Evolutionary conservation across 2,329 filamentous ascomycete genomes (phyloP).

Genomic region (Pleomassaria siparia): DNA sequence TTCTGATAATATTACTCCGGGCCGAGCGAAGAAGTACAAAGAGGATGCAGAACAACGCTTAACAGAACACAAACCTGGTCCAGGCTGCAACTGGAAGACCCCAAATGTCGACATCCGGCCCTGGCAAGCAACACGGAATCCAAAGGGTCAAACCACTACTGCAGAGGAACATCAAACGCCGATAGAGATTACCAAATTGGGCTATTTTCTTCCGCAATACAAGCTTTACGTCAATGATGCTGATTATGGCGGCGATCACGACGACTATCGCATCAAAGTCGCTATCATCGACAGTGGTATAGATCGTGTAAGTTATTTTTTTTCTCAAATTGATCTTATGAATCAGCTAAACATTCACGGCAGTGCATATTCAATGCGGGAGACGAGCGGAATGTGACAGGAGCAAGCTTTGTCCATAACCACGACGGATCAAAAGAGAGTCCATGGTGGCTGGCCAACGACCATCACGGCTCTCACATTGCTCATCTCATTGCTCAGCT

Average conservation of each 20-base stretch:
- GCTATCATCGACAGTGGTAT: conserved; percentile 2
- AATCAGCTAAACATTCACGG: neutral
- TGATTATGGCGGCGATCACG: neutral
- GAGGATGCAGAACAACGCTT: neutral
- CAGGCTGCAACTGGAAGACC: neutral
- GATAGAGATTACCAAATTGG: neutral
- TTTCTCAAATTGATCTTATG: neutral
- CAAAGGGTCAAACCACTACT: neutral
- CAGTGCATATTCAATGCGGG: conserved; percentile 2
- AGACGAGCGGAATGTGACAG: neutral
- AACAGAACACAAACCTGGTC: neutral
- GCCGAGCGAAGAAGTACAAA: neutral
- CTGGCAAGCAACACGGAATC: neutral
- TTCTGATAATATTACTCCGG: neutral
- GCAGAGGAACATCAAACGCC: neutral
- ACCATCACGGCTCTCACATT: conserved; percentile 2
- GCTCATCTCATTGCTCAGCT: conserved; percentile 1
- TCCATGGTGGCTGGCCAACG: conserved; percentile 1
- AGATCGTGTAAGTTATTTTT: neutral
- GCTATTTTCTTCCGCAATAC: neutral
- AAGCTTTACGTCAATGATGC: neutral
- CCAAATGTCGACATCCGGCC: neutral
- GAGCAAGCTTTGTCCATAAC: conserved; percentile 2
- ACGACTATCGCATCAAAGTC: conserved; percentile 1
- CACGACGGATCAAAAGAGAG: conserved; percentile 1